phyloP scores from a whole-genome alignment of 345 rosid species.

The Conringia planisiliqua region DNA sequence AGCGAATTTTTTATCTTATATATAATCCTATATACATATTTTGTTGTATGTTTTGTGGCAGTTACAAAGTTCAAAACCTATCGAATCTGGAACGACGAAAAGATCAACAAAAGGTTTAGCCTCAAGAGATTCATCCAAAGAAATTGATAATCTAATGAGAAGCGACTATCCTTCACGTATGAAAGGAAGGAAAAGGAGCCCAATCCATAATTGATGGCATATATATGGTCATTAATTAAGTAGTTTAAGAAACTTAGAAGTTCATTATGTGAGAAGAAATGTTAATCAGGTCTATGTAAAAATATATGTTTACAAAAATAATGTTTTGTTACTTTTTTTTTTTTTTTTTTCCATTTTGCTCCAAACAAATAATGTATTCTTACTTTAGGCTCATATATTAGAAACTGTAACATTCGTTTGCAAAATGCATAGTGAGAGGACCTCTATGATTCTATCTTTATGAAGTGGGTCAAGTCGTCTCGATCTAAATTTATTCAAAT shows the following conservation, averaged over 20 bases:
- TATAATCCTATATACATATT: background rate
- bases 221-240: background rate
- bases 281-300: background rate
- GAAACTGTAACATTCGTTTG: background rate
- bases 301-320: background rate
- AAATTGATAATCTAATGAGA: conserved; percentile 26
- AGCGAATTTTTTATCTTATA: background rate
- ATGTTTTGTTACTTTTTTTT: background rate
- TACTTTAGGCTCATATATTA: conserved; percentile 5
- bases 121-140: conserved; percentile 2
- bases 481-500: too few species aligned
- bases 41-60: background rate
- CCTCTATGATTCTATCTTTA: background rate
- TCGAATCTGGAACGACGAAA: background rate
- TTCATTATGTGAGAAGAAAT: background rate
- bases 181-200: conserved; percentile 35
- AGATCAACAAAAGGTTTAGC: conserved; percentile 2
- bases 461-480: background rate
- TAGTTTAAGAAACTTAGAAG: conserved; percentile 9
- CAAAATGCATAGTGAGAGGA: background rate
- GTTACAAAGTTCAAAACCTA: background rate
- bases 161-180: conserved; percentile 30
- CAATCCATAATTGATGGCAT: conserved; percentile 26
- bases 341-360: background rate
- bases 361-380: conserved; percentile 3